These are phyloP conservation scores for Teratosphaeria zuluensis DNA, from an alignment of 2,329 filamentous ascomycete species.

Conservation along the genomic window DNA sequence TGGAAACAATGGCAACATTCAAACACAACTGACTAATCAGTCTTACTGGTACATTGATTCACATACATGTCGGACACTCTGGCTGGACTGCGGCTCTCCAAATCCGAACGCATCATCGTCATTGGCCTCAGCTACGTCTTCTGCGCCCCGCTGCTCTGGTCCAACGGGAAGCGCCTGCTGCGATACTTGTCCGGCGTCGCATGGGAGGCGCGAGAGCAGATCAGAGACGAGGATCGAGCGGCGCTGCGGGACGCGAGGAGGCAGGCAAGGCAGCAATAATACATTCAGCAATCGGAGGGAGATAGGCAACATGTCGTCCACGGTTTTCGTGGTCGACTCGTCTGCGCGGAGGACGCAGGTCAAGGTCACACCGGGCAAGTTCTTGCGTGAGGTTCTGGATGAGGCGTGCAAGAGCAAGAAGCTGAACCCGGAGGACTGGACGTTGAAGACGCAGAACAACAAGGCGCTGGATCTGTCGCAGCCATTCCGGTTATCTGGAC, in stretches of 20 bases:
- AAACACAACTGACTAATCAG: slow-evolving; percentile 1
- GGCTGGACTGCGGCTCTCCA: slow-evolving; percentile 22
- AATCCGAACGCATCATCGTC: slow-evolving; percentile 25
- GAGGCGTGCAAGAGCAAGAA: slow-evolving; percentile 81
- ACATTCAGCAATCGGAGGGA: neutral
- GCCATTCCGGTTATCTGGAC: slow-evolving; percentile 71
- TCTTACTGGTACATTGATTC: neutral
- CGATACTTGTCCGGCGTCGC: slow-evolving; percentile 12
- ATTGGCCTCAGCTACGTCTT: slow-evolving; percentile 25
- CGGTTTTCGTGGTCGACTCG: slow-evolving; percentile 76
- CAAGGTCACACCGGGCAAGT: slow-evolving; percentile 73
- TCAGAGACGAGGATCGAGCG: slow-evolving; percentile 9
- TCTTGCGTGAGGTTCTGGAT: slow-evolving; percentile 73
- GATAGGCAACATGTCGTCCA: slow-evolving; percentile 58
- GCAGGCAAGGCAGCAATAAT: neutral
- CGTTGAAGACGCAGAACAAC: slow-evolving; percentile 80
- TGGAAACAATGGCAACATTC: neutral
- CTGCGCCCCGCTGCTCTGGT: slow-evolving; percentile 21
- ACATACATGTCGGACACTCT: slow-evolving; percentile 11
- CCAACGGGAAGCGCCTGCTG: slow-evolving; percentile 14
- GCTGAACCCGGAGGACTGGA: slow-evolving; percentile 61
- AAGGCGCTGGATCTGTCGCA: slow-evolving; percentile 78
- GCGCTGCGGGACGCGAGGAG: too few species aligned
- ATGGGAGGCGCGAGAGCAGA: slow-evolving; percentile 10
- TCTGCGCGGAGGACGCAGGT: slow-evolving; percentile 67